These are phyloP conservation scores for Cryptosporidium baileyi DNA, from an alignment of 169 alveolate species.

Conservation along the genomic window DNA sequence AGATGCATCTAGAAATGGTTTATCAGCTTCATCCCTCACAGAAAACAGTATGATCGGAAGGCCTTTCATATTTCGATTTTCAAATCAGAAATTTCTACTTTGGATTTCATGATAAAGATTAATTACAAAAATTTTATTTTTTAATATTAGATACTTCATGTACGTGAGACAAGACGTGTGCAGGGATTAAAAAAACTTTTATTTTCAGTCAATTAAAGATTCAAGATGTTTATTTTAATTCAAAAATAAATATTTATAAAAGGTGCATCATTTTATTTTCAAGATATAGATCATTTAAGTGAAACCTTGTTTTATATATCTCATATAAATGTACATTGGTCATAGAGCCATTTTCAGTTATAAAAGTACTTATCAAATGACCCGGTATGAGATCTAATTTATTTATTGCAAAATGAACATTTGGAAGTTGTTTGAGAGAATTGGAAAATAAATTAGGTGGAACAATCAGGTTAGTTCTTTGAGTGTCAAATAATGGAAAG, in stretches of 20 bases:
- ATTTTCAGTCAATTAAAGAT: too few relatives aligned
- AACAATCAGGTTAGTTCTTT: slow-evolving; percentile 25
- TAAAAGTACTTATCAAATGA: slow-evolving; percentile 12
- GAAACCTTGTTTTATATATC: slow-evolving; percentile 22
- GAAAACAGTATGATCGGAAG: slow-evolving; percentile 17
- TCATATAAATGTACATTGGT: slow-evolving; percentile 30
- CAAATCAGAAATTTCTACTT: too few relatives aligned
- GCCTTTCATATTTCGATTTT: not conserved
- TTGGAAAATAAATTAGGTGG: slow-evolving; percentile 45
- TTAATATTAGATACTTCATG: not conserved
- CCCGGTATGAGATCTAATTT: slow-evolving; percentile 57
- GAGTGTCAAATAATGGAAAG: slow-evolving; percentile 57
- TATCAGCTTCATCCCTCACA: not conserved
- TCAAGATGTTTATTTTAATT: too few relatives aligned
- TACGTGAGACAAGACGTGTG: slow-evolving; percentile 1
- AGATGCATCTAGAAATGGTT: slow-evolving; percentile 4
- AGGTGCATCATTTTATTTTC: not conserved
- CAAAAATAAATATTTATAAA: not conserved
- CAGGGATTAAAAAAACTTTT: too few relatives aligned
- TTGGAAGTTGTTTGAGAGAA: slow-evolving; percentile 31
- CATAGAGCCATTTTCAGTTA: slow-evolving; percentile 49
- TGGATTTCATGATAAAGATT: not conserved
- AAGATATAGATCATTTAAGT: slow-evolving; percentile 9
- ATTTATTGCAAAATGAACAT: slow-evolving; percentile 58
- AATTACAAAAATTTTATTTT: not conserved